Conservation (phyloP, 768 basidiomycete genomes). For the Phanerodontia chrysosporium region DNA sequence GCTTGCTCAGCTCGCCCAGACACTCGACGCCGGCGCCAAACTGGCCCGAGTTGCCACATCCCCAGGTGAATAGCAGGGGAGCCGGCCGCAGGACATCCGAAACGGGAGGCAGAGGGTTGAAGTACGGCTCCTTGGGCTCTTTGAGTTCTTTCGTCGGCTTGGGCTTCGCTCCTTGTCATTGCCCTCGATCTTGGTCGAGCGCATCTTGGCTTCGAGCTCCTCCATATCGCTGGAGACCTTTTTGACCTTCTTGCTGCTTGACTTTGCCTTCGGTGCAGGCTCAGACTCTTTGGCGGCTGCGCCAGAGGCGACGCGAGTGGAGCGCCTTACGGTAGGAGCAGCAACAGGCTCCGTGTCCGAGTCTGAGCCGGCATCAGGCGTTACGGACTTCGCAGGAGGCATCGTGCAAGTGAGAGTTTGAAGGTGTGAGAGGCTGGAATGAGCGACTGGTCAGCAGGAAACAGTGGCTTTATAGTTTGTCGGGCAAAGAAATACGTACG, state of each 20-base stretch:
- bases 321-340: neutral
- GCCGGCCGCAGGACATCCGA: conserved; percentile 57
- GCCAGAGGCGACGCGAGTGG: conserved; percentile 3
- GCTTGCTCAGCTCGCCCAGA: conserved; percentile 69
- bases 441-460: neutral
- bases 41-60: conserved; percentile 92
- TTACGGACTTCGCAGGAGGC: neutral
- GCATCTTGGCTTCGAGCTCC: conserved; percentile 3
- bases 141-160: neutral
- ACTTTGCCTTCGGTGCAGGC: neutral
- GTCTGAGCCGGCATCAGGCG: neutral
- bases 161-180: neutral
- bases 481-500: neutral
- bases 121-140: conserved; percentile 37
- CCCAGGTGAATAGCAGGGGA: conserved; percentile 79
- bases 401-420: neutral
- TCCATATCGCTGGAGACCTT: neutral
- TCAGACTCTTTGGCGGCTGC: neutral
- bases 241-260: neutral
- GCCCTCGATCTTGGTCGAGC: neutral
- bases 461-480: neutral
- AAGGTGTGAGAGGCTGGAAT: neutral
- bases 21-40: conserved; percentile 82
- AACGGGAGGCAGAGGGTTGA: conserved; percentile 63
- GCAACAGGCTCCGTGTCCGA: neutral